Percentiles rank a stretch among this genome's conserved stretches.
Evolutionary conservation across 768 basidiomycete genomes (phyloP).

Genomic region (Boletus tomentosulus): DNA sequence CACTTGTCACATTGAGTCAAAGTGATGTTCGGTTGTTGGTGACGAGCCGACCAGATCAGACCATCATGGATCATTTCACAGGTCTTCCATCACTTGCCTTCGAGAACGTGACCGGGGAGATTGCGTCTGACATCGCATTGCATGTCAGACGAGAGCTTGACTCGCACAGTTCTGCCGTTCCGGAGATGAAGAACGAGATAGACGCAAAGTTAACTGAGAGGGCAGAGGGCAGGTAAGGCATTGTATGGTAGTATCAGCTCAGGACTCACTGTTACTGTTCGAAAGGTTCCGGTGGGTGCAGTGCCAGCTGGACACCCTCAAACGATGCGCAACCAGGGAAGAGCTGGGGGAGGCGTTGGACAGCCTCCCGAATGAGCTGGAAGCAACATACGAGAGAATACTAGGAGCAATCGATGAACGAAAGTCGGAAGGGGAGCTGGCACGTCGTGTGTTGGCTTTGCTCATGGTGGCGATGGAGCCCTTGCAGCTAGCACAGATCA

Average conservation of each 20-base stretch:
- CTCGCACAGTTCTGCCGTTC: neutral
- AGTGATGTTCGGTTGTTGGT: neutral
- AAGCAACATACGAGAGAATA: conserved; percentile 5
- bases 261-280: neutral
- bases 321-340: neutral
- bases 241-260: neutral
- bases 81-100: neutral
- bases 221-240: neutral
- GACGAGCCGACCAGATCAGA: neutral
- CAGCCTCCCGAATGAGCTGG: neutral
- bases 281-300: conserved; percentile 5
- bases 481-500: neutral
- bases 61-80: neutral
- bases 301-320: conserved; percentile 1
- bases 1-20: no score
- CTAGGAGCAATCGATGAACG: neutral
- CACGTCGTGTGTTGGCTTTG: neutral
- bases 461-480: neutral
- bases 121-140: neutral
- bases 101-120: neutral
- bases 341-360: neutral
- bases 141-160: neutral
- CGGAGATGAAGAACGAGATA: neutral
- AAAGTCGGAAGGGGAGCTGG: neutral
- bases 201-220: neutral